Base-by-base conservation (phyloP, 2,329 filamentous ascomycete species). In the Alternaria solani region DNA sequence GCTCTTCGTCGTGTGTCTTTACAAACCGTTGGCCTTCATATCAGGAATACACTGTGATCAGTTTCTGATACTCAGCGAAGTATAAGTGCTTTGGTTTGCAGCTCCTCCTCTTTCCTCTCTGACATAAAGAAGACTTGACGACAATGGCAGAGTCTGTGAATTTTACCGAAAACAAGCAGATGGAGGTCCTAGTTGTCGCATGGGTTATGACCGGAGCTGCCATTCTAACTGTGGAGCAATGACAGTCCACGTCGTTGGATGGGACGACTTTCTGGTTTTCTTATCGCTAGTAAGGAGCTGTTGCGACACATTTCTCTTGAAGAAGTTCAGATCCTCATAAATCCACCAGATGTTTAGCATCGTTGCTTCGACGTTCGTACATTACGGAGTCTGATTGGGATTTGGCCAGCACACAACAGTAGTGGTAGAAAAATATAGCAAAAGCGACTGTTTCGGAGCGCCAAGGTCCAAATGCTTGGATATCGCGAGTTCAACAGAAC, bases 201-300 rank as follows among this genome's bases (percentile, higher is more conserved):
- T 63, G 57, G 61, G 49, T 55, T 8, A 60, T 28, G 39, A 60
- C 61, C 5, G 61, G 57, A 54, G 41, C 48, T 25, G 55, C 51
- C 1, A 42, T 59, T 16, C 16, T 56, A 20, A 56, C 55, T 4
- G 58, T 61, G 2, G 39, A 39, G 54, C 46, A 12, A 57, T 47
- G 6, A 26, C 61, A 6, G 43, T 61, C 3, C 34, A 28, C 23
- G 39, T 59, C 4, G 23, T 62, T n/a, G 62, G 62, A 14, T 64
- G 55, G 62, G 59, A 64, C 23, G 59, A 62, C 42, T 47, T 59
- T 28, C 62, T 64, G 23, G 52, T 64, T 6, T 28, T 64, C 14
- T 54, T 64, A 7, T 64, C 59, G 1, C 20, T 59, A 38, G 62
- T 62, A 39, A 18, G 30, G 28, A 30, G 28, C 11, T 30, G 28